phyloP scores from a whole-genome alignment of 495 filamentous ascomycete genomes.

The Xylaria telfairii region DNA sequence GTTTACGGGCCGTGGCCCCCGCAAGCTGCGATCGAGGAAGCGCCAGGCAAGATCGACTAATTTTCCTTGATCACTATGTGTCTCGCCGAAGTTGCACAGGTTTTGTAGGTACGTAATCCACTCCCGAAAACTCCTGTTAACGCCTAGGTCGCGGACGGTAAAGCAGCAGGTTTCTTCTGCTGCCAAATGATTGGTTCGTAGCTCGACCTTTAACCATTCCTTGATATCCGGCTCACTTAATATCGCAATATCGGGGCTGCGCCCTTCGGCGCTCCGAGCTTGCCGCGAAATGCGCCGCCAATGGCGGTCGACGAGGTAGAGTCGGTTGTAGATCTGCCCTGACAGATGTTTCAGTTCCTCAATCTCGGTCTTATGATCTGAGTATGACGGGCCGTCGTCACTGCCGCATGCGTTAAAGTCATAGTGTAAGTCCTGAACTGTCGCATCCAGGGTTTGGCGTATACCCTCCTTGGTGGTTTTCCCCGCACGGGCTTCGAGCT shows the following conservation, averaged over 20 bases:
- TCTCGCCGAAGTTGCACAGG: constrained; percentile 28
- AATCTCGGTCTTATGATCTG: constrained; percentile 25
- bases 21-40: constrained; percentile 36
- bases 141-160: constrained; percentile 26
- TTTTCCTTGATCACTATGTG: constrained; percentile 32
- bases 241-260: constrained; percentile 23
- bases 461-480: constrained; percentile 38
- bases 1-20: constrained; percentile 26
- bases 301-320: constrained; percentile 36
- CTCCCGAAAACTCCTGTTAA: constrained; percentile 28
- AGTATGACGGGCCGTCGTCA: neutral
- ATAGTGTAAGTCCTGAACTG: constrained; percentile 23
- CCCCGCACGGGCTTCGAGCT: constrained; percentile 36
- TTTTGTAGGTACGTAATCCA: constrained; percentile 29
- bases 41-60: constrained; percentile 34
- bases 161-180: constrained; percentile 31
- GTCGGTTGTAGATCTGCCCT: constrained; percentile 27
- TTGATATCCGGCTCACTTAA: constrained; percentile 28
- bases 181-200: constrained; percentile 9
- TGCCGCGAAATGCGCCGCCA: constrained; percentile 26
- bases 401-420: neutral
- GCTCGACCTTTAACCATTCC: constrained; percentile 28
- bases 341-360: constrained; percentile 33
- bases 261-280: constrained; percentile 8
- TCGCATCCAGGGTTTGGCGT: constrained; percentile 36